Evolutionary conservation across 2,329 filamentous ascomycete genomes (phyloP).

Genomic region (Fusarium brachygibbosum): DNA sequence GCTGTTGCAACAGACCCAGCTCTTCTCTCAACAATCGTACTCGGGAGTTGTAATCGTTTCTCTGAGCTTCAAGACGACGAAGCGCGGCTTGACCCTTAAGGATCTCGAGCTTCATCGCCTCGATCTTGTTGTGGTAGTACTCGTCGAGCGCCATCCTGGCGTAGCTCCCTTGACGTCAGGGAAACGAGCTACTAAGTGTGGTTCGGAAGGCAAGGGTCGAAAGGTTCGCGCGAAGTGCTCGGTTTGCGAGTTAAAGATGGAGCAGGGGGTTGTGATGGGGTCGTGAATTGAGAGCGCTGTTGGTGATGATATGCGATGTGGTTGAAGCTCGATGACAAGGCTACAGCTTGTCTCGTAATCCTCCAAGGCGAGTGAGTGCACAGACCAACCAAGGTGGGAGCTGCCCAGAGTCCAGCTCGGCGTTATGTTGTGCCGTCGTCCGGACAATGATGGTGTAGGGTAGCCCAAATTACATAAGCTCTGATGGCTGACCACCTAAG

Average conservation of each 20-base stretch:
- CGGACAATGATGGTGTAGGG: constrained; percentile 30
- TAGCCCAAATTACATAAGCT: background rate
- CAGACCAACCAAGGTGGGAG: constrained; percentile 40
- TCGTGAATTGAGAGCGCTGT: constrained; percentile 30
- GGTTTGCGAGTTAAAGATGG: constrained; percentile 10
- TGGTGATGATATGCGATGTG: constrained; percentile 47
- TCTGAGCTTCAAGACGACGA: constrained; percentile 93
- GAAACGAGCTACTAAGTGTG: constrained; percentile 15
- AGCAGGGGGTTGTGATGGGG: constrained; percentile 28
- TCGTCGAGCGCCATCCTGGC: constrained; percentile 95
- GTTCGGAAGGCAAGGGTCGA: constrained; percentile 12
- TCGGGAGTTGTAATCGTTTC: constrained; percentile 99
- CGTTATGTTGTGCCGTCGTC: constrained; percentile 40
- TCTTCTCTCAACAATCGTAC: constrained; percentile 96
- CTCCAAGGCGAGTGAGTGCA: constrained; percentile 41
- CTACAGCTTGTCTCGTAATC: constrained; percentile 56
- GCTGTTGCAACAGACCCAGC: constrained; percentile 94
- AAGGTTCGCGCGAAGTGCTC: constrained; percentile 3
- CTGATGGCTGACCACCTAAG: background rate
- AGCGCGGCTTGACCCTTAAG: constrained; percentile 98
- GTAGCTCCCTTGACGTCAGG: constrained; percentile 46
- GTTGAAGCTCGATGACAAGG: constrained; percentile 53
- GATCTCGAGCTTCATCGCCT: constrained; percentile 99
- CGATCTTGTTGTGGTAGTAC: constrained; percentile 99
- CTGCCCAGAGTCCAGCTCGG: constrained; percentile 29